Evolutionary conservation across 2,329 filamentous ascomycete genomes (phyloP), one percentile per base, ranked within the genome.

Genomic region (Xylariomycetidae sp.): DNA sequence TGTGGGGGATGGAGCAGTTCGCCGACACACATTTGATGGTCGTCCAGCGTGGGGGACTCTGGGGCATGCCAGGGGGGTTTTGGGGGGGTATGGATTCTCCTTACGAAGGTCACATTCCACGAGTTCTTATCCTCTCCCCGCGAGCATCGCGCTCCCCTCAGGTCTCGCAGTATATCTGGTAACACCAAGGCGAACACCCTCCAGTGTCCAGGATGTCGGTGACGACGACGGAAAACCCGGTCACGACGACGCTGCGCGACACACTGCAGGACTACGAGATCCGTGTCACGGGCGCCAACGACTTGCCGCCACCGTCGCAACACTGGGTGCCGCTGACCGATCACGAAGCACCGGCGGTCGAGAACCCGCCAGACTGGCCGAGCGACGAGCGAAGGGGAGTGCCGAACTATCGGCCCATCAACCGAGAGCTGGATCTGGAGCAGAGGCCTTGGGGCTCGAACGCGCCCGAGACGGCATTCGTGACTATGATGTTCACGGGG

Each of bases 261-360:
- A 40, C 43, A 10, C 44, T 56, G 9, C 39, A 42, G 15, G 53
- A 58, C 40, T 57, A 58, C 38, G 48, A 51, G 13, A 46, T 57
- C 32, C 45, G 39, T 5, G 39, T 52, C 27, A 46, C 40, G n/a
- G 34, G 35, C 22, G 37, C 37, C 17, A 24, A 34, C 16, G 35
- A 37, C 20, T 29, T 46, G 17, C 37, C 40, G 8, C 25, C 20
- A 12, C 20, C 12, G 20, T 12, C 19, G 15, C 22, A 33, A 15
- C 22, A 33, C 31, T 44, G 42, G 42, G 42, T 42, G 17, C 44
- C 44, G 15, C 35, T 47, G 16, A 31, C 34, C 13, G 46, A 50
- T 38, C 44, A 42, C 40, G 31, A 31, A 16, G 29, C 38, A 16
- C 31, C 43, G 14, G 26, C 13, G 26, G 36, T 35, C 16, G 40